Conservation (phyloP, 345 rosid genomes). For the Bruguiera parviflora region DNA sequence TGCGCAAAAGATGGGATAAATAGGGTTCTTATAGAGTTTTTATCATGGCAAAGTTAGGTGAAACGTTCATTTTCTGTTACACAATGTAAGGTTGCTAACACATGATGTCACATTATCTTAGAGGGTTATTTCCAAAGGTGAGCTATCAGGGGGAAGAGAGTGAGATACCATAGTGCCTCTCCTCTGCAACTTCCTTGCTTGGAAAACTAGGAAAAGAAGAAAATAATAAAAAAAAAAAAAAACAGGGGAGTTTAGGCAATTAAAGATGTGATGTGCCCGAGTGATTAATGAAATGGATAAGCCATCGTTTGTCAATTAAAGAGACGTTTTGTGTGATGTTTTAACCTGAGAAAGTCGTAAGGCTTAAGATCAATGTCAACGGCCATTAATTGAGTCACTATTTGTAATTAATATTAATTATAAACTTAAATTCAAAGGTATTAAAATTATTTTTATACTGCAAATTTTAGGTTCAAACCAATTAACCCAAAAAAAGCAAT, state of each 20-base stretch:
- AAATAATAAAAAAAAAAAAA: background rate
- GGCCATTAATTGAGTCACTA: too few species aligned
- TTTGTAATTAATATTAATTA: too few species aligned
- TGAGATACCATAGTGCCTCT: background rate
- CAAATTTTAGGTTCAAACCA: too few species aligned
- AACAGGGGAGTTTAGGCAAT: background rate
- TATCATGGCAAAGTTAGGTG: slow-evolving; percentile 21
- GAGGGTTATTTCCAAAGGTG: slow-evolving; percentile 2
- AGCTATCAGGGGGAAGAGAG: background rate
- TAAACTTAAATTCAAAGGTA: too few species aligned
- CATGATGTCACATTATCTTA: background rate
- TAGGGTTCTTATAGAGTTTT: slow-evolving; percentile 13
- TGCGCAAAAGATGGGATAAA: background rate
- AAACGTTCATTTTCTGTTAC: slow-evolving; percentile 17
- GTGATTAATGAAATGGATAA: too few species aligned
- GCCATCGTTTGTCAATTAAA: too few species aligned
- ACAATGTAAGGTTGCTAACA: slow-evolving; percentile 2
- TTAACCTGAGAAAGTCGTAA: background rate
- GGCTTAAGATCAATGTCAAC: slow-evolving; percentile 7
- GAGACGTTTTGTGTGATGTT: background rate
- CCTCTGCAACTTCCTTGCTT: slow-evolving; percentile 6
- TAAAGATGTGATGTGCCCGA: too few species aligned
- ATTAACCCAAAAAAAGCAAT: too few species aligned
- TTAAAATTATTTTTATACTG: too few species aligned
- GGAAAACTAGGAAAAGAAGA: background rate